Evolutionary conservation across 169 alveolate genomes (phyloP).

Genomic region (Plasmodium sp.): DNA sequence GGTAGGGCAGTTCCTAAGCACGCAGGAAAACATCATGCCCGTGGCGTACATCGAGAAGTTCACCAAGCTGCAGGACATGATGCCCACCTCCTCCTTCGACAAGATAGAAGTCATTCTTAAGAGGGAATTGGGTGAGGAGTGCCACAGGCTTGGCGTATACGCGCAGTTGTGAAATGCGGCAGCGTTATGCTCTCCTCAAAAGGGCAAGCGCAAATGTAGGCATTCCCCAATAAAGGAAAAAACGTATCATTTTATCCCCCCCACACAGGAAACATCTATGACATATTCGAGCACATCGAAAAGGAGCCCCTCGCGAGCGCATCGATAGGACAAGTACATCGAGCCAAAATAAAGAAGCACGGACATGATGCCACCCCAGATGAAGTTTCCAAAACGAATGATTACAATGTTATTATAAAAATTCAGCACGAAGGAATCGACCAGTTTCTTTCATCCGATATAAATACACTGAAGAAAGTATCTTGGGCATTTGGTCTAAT

Average conservation of each 20-base stretch:
- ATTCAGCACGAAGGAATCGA: conserved; percentile 87
- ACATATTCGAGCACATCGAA: conserved; percentile 80
- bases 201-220: background rate
- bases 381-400: conserved; percentile 22
- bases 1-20: conserved; percentile 93
- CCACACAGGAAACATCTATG: conserved; percentile 32
- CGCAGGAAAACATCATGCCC: conserved; percentile 92
- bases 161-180: background rate
- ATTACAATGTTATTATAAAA: conserved; percentile 84
- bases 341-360: conserved; percentile 77
- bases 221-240: background rate
- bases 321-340: conserved; percentile 90
- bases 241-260: background rate
- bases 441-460: conserved; percentile 84
- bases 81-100: conserved; percentile 88
- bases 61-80: conserved; percentile 89
- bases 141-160: background rate
- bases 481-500: conserved; percentile 85
- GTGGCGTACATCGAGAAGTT: conserved; percentile 88
- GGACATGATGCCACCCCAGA: background rate
- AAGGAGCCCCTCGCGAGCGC: conserved; percentile 87
- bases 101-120: conserved; percentile 83
- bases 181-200: background rate
- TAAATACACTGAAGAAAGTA: conserved; percentile 82
- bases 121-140: conserved; percentile 85